Conservation (phyloP, 2,329 filamentous ascomycete genomes). For the Fusarium dimerum region DNA sequence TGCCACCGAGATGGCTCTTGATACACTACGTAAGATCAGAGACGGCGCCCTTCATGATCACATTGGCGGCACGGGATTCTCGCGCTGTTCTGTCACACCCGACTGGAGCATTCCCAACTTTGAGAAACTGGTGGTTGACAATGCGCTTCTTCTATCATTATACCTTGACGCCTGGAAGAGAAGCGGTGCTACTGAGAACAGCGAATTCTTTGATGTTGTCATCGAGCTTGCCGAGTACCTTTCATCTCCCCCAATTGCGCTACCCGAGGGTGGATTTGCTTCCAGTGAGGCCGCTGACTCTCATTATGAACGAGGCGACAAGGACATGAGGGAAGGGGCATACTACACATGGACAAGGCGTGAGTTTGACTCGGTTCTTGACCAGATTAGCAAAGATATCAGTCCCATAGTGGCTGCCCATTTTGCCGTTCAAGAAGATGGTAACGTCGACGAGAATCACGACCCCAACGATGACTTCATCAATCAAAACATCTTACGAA, state of each 20-base stretch:
- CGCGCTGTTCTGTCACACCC: slow-evolving; percentile 81
- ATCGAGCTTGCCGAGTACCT: slow-evolving; percentile 88
- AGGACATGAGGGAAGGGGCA: slow-evolving; percentile 84
- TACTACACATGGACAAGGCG: slow-evolving; percentile 93
- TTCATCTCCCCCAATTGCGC: slow-evolving; percentile 67
- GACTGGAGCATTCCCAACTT: slow-evolving; percentile 97
- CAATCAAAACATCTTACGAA: slow-evolving; percentile 84
- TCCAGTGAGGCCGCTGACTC: slow-evolving; percentile 93
- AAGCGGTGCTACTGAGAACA: slow-evolving; percentile 49
- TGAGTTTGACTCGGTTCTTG: slow-evolving; percentile 77
- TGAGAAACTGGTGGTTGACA: slow-evolving; percentile 95
- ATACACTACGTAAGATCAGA: slow-evolving; percentile 75
- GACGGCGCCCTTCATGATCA: slow-evolving; percentile 58
- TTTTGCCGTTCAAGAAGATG: slow-evolving; percentile 81
- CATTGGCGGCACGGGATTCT: slow-evolving; percentile 54
- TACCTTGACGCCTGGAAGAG: slow-evolving; percentile 85
- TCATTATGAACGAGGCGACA: slow-evolving; percentile 69
- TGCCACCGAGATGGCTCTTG: slow-evolving; percentile 76
- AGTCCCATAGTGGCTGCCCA: slow-evolving; percentile 77
- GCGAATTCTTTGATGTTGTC: slow-evolving; percentile 75
- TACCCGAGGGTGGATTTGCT: slow-evolving; percentile 73
- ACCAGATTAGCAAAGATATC: slow-evolving; percentile 51
- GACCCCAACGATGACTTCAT: slow-evolving; percentile 94
- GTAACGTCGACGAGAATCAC: slow-evolving; percentile 79
- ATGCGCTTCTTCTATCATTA: slow-evolving; percentile 78